Evolutionary conservation across 805 yeast species (phyloP).

Genomic region (Candida montana): DNA sequence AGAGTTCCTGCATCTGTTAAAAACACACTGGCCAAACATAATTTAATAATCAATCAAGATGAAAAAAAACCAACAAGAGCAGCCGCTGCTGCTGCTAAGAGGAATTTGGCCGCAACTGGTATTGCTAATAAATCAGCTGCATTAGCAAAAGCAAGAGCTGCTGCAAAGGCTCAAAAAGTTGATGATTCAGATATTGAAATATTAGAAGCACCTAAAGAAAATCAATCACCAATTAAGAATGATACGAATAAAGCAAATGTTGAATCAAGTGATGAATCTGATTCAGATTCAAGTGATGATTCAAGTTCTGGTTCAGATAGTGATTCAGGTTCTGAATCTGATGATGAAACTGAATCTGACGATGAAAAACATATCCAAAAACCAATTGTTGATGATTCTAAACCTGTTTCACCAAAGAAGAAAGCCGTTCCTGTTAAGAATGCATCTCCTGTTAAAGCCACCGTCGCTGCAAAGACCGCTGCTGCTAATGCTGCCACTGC

Average conservation of each 20-base stretch:
- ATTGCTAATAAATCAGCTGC: not conserved
- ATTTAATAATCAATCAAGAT: not conserved
- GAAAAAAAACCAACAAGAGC: conserved; percentile 4
- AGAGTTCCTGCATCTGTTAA: conserved; percentile 13
- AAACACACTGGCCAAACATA: conserved; percentile 5
- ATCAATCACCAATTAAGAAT: too few species aligned
- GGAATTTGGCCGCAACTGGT: conserved; percentile 1
- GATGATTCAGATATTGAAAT: not conserved
- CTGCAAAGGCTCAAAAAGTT: not conserved
- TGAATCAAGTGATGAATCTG: not conserved
- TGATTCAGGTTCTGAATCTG: not conserved
- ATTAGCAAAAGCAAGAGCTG: not conserved
- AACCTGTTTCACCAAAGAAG: too few species aligned
- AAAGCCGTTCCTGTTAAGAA: too few species aligned
- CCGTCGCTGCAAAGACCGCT: too few species aligned
- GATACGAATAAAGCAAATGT: not conserved
- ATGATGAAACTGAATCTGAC: not conserved
- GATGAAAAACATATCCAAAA: not conserved
- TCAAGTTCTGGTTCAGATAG: not conserved
- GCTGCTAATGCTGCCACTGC: too few species aligned
- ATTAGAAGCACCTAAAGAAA: not conserved
- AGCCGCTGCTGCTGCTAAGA: conserved; percentile 11
- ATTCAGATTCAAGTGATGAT: not conserved
- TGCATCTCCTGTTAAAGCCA: too few species aligned
- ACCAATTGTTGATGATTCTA: too few species aligned